phyloP scores from a whole-genome alignment of 208 protist species.

The Acanthamoeba triangularis region DNA sequence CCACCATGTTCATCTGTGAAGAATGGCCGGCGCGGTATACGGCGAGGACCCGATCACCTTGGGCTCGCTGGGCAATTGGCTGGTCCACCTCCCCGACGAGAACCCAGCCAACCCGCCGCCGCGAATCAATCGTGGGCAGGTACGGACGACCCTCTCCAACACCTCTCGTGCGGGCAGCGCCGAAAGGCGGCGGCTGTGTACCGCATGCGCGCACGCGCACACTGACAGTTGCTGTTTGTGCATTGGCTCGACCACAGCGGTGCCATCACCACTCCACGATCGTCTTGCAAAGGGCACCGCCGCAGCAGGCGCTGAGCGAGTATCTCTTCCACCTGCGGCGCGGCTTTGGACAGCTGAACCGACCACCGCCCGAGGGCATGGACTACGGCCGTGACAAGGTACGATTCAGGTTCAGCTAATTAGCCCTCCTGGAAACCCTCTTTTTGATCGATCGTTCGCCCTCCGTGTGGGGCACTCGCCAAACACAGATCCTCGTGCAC shows the following conservation, averaged over 20 bases:
- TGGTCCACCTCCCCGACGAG: conserved; percentile 63
- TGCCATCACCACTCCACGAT: conserved; percentile 64
- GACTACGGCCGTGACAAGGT: conserved; percentile 57
- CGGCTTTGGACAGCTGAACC: conserved; percentile 57
- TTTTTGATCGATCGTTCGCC: background rate
- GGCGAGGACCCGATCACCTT: conserved; percentile 18
- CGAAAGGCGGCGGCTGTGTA: background rate
- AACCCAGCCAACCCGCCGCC: conserved; percentile 41
- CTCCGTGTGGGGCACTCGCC: background rate
- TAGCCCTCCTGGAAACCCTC: background rate
- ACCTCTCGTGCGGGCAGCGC: too few relatives aligned
- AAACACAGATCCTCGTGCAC: conserved; percentile 38
- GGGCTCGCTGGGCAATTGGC: conserved; percentile 54
- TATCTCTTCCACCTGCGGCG: conserved; percentile 71
- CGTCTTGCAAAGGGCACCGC: conserved; percentile 7
- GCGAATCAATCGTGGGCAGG: conserved; percentile 30
- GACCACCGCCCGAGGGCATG: conserved; percentile 47
- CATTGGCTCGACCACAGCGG: background rate
- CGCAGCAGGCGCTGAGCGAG: background rate
- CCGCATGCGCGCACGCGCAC: too few relatives aligned
- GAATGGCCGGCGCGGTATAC: conserved; percentile 39
- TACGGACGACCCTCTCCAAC: background rate
- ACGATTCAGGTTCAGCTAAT: too few relatives aligned
- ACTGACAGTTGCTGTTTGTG: background rate
- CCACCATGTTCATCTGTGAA: background rate